Percentiles rank a stretch among this genome's conserved stretches.
These are phyloP conservation scores for Ceratobasidium sp. DNA, from an alignment of 1,284 basidiomycete genomes.

Conservation along the genomic window DNA sequence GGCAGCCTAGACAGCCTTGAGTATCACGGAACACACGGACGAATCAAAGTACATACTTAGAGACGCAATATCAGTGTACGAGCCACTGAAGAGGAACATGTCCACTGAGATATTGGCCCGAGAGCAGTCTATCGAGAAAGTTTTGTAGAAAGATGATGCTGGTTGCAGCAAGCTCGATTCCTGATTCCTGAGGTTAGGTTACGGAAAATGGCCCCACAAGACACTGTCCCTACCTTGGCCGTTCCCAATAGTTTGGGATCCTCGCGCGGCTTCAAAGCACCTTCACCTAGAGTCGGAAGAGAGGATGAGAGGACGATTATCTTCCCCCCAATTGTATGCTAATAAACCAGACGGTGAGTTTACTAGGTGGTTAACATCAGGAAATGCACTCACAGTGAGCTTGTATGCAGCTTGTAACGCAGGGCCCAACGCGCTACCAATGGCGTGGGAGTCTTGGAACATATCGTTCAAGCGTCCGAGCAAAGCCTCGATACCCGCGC, in stretches of 20 bases:
- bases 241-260: slow-evolving; percentile 97
- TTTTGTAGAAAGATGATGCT: slow-evolving; percentile 97
- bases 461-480: slow-evolving; percentile 90
- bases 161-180: slow-evolving; percentile 90
- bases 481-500: slow-evolving; percentile 84
- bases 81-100: slow-evolving; percentile 97
- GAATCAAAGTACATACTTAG: slow-evolving; percentile 67
- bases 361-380: background rate
- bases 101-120: slow-evolving; percentile 97
- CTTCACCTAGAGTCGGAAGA: slow-evolving; percentile 89
- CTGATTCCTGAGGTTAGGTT: slow-evolving; percentile 92
- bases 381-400: slow-evolving; percentile 73
- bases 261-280: slow-evolving; percentile 95
- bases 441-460: slow-evolving; percentile 93
- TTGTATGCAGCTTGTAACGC: slow-evolving; percentile 97
- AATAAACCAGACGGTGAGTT: slow-evolving; percentile 5
- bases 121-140: slow-evolving; percentile 98
- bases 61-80: slow-evolving; percentile 96
- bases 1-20: slow-evolving; percentile 69
- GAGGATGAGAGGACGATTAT: slow-evolving; percentile 89
- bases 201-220: slow-evolving; percentile 94
- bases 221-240: slow-evolving; percentile 71
- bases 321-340: slow-evolving; percentile 94
- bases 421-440: slow-evolving; percentile 96
- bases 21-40: background rate